Conservation (phyloP, 2,329 filamentous ascomycete genomes). For the Penicillium sp. region DNA sequence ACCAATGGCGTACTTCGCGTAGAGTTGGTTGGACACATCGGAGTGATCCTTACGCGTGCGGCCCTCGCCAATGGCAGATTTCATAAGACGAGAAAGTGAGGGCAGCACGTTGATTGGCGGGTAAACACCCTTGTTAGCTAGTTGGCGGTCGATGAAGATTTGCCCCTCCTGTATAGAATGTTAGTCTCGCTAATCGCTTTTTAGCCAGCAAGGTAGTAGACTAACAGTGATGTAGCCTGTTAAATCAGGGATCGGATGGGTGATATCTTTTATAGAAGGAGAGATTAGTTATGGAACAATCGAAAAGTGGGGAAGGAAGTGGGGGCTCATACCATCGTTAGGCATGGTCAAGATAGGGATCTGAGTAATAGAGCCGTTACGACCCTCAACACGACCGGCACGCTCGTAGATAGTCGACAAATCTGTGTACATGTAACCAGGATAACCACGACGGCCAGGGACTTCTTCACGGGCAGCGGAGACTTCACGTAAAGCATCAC, state of each 20-base stretch:
- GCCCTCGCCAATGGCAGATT: slow-evolving; percentile 96
- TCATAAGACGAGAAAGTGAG: slow-evolving; percentile 98
- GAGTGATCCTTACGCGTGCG: slow-evolving; percentile 96
- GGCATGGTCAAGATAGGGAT: slow-evolving; percentile 99
- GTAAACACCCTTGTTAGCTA: slow-evolving; percentile 96
- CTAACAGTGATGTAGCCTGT: slow-evolving; percentile 86
- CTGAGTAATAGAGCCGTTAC: slow-evolving; percentile 98
- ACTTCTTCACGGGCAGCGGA: slow-evolving; percentile 98
- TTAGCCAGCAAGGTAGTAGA: background rate
- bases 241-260: slow-evolving; percentile 96
- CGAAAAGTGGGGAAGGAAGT: background rate
- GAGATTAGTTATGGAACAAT: slow-evolving; percentile 6
- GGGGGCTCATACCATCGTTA: slow-evolving; percentile 68
- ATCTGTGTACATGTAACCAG: slow-evolving; percentile 99
- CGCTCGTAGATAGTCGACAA: slow-evolving; percentile 99
- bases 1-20: slow-evolving; percentile 98
- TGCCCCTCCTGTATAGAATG: slow-evolving; percentile 70
- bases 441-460: slow-evolving; percentile 97
- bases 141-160: slow-evolving; percentile 91
- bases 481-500: slow-evolving; percentile 96
- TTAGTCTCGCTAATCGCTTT: background rate
- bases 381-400: slow-evolving; percentile 92
- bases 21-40: slow-evolving; percentile 98
- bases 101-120: slow-evolving; percentile 98
- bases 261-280: slow-evolving; percentile 72